phyloP scores from a whole-genome alignment of 2,329 filamentous ascomycete species.

The Neonectria coccinea region DNA sequence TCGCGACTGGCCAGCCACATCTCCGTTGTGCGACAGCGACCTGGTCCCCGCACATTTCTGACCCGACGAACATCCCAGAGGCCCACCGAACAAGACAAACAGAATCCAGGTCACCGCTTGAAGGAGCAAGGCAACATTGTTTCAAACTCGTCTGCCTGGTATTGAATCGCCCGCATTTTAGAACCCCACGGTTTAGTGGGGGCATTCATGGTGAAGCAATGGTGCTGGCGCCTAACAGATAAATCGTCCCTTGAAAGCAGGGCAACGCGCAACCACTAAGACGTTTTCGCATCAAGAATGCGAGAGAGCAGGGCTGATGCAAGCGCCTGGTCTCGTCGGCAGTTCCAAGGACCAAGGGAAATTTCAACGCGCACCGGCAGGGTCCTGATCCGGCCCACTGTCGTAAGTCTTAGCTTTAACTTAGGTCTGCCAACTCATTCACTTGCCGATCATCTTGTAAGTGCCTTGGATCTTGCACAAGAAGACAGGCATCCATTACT shows the following conservation, averaged over 20 bases:
- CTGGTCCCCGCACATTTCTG: not conserved
- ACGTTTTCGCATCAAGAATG: conserved; percentile 18
- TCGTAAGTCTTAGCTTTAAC: not conserved
- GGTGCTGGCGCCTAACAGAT: conserved; percentile 22
- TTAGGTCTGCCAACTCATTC: conserved; percentile 33
- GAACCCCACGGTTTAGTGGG: conserved; percentile 24
- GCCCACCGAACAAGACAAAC: not conserved
- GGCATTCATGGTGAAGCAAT: conserved; percentile 39
- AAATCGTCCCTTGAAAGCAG: conserved; percentile 1
- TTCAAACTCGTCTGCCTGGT: conserved; percentile 34
- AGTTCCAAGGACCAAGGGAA: conserved; percentile 19
- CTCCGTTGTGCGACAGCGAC: not conserved
- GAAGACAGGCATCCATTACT: conserved; percentile 17
- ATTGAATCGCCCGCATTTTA: conserved; percentile 27
- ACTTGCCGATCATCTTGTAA: conserved; percentile 24
- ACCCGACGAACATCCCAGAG: not conserved
- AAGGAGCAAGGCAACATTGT: conserved; percentile 27
- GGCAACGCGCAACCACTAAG: not conserved
- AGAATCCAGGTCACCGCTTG: not conserved
- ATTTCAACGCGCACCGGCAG: conserved; percentile 22
- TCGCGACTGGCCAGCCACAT: conserved; percentile 18
- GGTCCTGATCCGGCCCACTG: conserved; percentile 20
- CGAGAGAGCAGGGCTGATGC: conserved; percentile 8
- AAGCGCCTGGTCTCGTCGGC: not conserved
- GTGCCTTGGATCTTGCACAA: conserved; percentile 28